Conservation (phyloP, 2,329 filamentous ascomycete species). For the Stagonosporopsis rhizophila region DNA sequence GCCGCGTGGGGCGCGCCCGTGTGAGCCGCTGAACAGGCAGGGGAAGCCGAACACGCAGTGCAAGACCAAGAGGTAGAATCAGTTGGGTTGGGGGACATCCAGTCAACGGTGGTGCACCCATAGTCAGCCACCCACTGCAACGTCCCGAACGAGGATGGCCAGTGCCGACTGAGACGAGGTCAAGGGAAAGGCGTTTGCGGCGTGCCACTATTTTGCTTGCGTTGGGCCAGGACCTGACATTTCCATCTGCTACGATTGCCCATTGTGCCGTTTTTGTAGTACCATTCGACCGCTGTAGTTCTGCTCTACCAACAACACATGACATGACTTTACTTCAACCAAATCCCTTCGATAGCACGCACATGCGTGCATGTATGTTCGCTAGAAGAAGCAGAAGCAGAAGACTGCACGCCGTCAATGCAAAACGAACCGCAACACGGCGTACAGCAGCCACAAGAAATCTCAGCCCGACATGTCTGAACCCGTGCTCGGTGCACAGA, state of each 20-base stretch:
- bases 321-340: background rate
- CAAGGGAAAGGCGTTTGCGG: slow-evolving; percentile 8
- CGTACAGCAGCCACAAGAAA: too few relatives aligned
- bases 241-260: background rate
- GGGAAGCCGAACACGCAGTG: background rate
- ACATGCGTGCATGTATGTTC: too few relatives aligned
- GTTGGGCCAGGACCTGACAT: slow-evolving; percentile 4
- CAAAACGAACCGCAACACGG: too few relatives aligned
- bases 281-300: background rate
- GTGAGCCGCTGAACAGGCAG: slow-evolving; percentile 9
- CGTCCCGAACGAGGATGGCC: background rate
- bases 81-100: background rate
- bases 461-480: too few relatives aligned
- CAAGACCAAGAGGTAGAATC: too few relatives aligned
- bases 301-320: background rate
- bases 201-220: background rate
- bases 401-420: too few relatives aligned
- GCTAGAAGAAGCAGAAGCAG: too few relatives aligned
- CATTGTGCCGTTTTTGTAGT: slow-evolving; percentile 6
- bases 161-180: background rate
- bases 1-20: slow-evolving; percentile 65
- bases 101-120: background rate
- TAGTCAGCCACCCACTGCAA: too few relatives aligned
- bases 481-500: too few relatives aligned
- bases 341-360: too few relatives aligned